phyloP scores from a whole-genome alignment of 225 moss, liverwort and hornwort genomes.

The Physcomitrium patens region DNA sequence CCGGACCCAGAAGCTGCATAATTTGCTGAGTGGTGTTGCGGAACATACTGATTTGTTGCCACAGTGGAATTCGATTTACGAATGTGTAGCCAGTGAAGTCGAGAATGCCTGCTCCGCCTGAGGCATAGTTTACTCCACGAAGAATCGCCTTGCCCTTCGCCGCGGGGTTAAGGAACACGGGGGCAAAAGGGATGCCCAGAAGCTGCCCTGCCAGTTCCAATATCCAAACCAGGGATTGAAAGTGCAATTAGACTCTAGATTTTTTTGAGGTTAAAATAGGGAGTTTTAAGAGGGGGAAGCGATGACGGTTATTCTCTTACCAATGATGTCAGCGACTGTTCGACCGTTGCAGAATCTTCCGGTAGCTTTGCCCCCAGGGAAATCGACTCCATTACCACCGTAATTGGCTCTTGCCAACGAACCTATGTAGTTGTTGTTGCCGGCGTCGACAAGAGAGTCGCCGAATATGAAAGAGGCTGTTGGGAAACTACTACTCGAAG shows the following conservation, averaged over 20 bases:
- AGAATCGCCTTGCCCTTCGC: slow-evolving; percentile 48
- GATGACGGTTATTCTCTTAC: slow-evolving; percentile 10
- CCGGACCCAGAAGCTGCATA: slow-evolving; percentile 39
- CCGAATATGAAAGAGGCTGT: slow-evolving; percentile 48
- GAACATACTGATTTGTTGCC: slow-evolving; percentile 56
- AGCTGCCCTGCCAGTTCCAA: slow-evolving; percentile 45
- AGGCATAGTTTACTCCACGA: slow-evolving; percentile 69
- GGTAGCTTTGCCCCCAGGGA: slow-evolving; percentile 41
- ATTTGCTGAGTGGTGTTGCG: slow-evolving; percentile 48
- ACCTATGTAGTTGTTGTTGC: slow-evolving; percentile 57
- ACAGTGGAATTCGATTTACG: slow-evolving; percentile 59
- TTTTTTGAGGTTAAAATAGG: neutral
- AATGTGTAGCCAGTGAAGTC: slow-evolving; percentile 59
- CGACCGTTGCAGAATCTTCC: slow-evolving; percentile 60
- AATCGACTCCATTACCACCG: slow-evolving; percentile 52
- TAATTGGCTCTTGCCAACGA: slow-evolving; percentile 49
- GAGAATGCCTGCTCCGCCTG: slow-evolving; percentile 66
- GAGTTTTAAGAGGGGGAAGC: too few species aligned
- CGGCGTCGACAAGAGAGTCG: slow-evolving; percentile 54
- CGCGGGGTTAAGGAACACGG: slow-evolving; percentile 53
- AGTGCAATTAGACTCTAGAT: neutral
- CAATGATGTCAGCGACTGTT: slow-evolving; percentile 51
- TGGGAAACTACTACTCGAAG: neutral
- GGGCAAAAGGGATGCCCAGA: slow-evolving; percentile 51
- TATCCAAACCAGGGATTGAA: slow-evolving; percentile 2